Evolutionary conservation across 179 eudicot genomes (phyloP), one percentile per base, ranked within the genome.

Genomic region (Camellia oleifera): DNA sequence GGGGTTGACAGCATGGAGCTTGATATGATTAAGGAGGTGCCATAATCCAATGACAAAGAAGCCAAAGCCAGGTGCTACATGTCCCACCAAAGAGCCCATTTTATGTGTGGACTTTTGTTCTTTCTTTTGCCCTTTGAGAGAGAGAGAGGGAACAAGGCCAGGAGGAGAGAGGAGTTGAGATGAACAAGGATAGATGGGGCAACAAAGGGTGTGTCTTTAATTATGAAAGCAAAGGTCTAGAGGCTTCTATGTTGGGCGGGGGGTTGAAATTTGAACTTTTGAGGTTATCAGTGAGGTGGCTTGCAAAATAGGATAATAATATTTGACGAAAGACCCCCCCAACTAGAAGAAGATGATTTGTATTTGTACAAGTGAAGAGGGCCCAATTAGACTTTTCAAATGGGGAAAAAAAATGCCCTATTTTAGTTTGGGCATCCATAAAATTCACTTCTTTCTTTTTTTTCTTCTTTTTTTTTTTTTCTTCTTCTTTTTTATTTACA

Each of bases 21-120:
- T 90, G 42, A 89, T 85, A 69, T 93, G 90, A 84, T 93, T 92
- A 53, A 86, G 76, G 17, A 93, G 88, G 82, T 93, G 97, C 97
- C 97, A 93, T 42, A 92, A 13, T 4, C 97, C 97, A 10, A 92
- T 88, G 4, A 83, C n/a, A 58, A 90, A 79, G 84, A 91, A 93
- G 44, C 92, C 93, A 53, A 93, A 86, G 5, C 97, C 97, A 7
- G 96, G 96, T 45, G 80, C 92, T 17, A 92, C 94, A 65, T 93
- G 97, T 7, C 97, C 97, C 6, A 90, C 75, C 48, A 90, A 77
- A 73, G 88, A 87, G 45, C 97, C 97, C 97, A 93, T 88, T 79
- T 18, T 50, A 57, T 17, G 26, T 20, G 76, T 10, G 61, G 56
- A 5, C 14, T 15, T 14, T 14, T 18, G 12, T 32, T 11, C 3